A percentile compares a stretch with the other conserved stretches of the same genome.
Evolutionary conservation across 2,329 filamentous ascomycete species (phyloP).

Genomic region (Fusarium tanahbumbuense): DNA sequence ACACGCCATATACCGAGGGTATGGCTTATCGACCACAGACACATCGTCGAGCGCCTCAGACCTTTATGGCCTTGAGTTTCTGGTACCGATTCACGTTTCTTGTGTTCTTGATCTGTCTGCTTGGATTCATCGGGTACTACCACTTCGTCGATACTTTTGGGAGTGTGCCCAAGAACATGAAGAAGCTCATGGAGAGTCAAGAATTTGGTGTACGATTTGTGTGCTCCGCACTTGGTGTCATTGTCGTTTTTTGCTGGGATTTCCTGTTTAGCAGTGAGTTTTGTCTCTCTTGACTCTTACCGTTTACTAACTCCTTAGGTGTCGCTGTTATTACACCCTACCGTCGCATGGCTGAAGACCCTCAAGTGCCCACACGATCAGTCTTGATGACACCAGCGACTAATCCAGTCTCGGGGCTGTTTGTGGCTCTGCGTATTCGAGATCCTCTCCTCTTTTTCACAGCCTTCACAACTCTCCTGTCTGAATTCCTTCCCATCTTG

Average conservation of each 20-base stretch:
- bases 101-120: conserved; percentile 49
- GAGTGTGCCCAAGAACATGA: conserved; percentile 45
- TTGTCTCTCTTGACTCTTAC: fast-evolving
- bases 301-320: conserved; percentile 30
- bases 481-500: conserved; percentile 61
- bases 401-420: conserved; percentile 59
- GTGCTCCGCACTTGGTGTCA: conserved; percentile 55
- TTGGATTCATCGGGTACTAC: conserved; percentile 56
- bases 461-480: conserved; percentile 56
- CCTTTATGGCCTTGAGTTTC: conserved; percentile 52
- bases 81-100: conserved; percentile 51
- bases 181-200: conserved; percentile 53
- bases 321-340: conserved; percentile 59
- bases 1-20: conserved; percentile 28
- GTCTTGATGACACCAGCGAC: conserved; percentile 57
- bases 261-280: conserved; percentile 55
- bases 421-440: conserved; percentile 35
- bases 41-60: conserved; percentile 33
- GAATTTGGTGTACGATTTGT: conserved; percentile 58
- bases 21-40: conserved; percentile 17
- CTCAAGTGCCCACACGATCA: conserved; percentile 50
- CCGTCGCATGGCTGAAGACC: conserved; percentile 51
- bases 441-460: conserved; percentile 56
- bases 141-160: conserved; percentile 43
- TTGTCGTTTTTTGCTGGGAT: conserved; percentile 56